Base-by-base conservation (phyloP, 2,329 filamentous ascomycete species). In the Xylariales sp. region DNA sequence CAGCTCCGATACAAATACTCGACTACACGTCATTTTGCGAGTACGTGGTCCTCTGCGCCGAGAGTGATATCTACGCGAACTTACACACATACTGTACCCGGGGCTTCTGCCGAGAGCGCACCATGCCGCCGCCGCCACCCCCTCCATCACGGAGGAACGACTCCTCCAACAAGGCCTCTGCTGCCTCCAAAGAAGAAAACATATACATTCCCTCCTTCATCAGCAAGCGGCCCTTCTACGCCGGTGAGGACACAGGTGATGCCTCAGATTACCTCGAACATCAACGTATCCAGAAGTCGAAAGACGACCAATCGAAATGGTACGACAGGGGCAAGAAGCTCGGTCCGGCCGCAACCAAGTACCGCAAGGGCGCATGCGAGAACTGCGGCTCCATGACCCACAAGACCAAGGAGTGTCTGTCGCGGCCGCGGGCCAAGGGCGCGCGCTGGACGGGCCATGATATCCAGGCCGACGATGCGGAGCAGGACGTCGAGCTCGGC, bases 201-300 rank as follows among this genome's bases (percentile, higher is more conserved):
- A 83, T 96, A 63, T 98, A 98, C 73, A 98, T 98, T 57, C 93
- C 93, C 5, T 82, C 87, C 40, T 98, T 96, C 74, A 98, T 98
- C 69, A 90, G 89, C 55, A 96, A 95, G 64, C 90, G 94, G 53
- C 93, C 93, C 4, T 98, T 98, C 68, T 98, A 97, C 65, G 82
- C 94, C 41, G 81, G 78, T 55, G 82, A 86, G 54, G 87, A 89
- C 59, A 83, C 84, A 51, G 80, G 84, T 46, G 76, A 85, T 46
- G 77, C 78, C 53, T 79, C 78, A 60, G 90, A 97, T 58, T 98
- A 97, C 62, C 86, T 98, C 50, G 88, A 95, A 66, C 93, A 98
- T 79, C 93, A 98, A 59, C 88, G 90, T 62, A 73, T 91, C 9
- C 35, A 89, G 44, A 86, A 86, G 53, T 82, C 85, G 51, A 79